Base-by-base conservation (phyloP, 352 stramenopile genomes). In the Peronospora destructor region DNA sequence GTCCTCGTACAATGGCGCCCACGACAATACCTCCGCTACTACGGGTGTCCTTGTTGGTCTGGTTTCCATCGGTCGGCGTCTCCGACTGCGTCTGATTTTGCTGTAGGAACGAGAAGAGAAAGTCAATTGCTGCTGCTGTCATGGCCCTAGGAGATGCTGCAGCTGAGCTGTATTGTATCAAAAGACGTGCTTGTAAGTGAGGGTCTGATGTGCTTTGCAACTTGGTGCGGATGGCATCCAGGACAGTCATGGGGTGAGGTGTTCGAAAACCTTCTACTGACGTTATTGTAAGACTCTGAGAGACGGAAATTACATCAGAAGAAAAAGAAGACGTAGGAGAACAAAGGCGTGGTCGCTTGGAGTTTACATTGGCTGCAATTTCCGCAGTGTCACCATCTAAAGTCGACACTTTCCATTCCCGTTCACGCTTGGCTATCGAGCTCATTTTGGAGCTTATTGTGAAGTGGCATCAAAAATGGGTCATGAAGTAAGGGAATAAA, bases 61-160 rank as follows among this genome's bases (percentile, higher is more conserved):
- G 52, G 45, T 54, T 42, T n/a, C 49, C 42, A 10, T 64, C 39
- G 3, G 34, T 52, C 25, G 42, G 17, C 0, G 45, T 45, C 55
- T 50, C 44, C 5, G 56, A 43, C 37, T 61, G 53, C 3, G 56
- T 57, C 52, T 86, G 73, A 59, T 73, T 77, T 47, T 84, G 59
- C 55, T 87, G 76, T 25, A 87, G 51, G 47, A 90, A 90, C 25
- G 78, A 76, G 53, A 90, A 90, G 41, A 90, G 56, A 48, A 87
- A 90, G 55, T 90, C 78, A 53, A 90, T 90, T 8, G 73, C 76
- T 1, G 61, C 62, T 38, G 79, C 67, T 9, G 76, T 85, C 38
- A 65, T 49, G 23, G 71, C 73, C 0, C 55, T 56, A 7, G 72
- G 71, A 6, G 70, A 72, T 23, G 72, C 59, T 1, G 78, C 76